Conservation (phyloP, 1,139 yeast genomes). For the Neolecta irregularis region DNA sequence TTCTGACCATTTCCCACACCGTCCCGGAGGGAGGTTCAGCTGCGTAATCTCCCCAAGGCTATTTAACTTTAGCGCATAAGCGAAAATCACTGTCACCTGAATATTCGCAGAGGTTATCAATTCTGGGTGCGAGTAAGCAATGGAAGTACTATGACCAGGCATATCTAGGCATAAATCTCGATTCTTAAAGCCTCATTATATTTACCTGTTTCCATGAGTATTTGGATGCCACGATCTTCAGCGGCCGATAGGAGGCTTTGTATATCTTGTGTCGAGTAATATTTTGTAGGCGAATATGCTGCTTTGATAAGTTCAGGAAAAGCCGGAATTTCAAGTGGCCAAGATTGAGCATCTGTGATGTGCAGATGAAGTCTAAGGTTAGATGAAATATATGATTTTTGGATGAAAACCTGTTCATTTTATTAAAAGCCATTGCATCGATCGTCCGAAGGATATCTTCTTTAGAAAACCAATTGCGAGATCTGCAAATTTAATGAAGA, state of each 20-base stretch:
- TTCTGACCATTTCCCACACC: too few relatives aligned
- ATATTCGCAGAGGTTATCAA: constrained; percentile 2
- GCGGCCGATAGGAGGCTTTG: constrained; percentile 28
- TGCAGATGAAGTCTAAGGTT: constrained; percentile 37
- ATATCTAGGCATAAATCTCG: too few relatives aligned
- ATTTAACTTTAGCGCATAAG: constrained; percentile 26
- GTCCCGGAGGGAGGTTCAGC: constrained; percentile 36
- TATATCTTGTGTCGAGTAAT: constrained; percentile 27
- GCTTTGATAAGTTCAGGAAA: constrained; percentile 33
- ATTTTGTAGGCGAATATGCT: constrained; percentile 30
- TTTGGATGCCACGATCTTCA: constrained; percentile 29
- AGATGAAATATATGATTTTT: too few relatives aligned
- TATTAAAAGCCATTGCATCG: constrained; percentile 31
- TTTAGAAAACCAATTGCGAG: constrained; percentile 29
- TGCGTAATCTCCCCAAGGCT: constrained; percentile 28
- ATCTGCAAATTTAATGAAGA: constrained; percentile 19
- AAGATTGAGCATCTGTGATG: constrained; percentile 32
- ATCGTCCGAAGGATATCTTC: constrained; percentile 28
- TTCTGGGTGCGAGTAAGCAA: constrained; percentile 4
- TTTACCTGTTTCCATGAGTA: constrained; percentile 36
- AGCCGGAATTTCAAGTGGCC: constrained; percentile 30
- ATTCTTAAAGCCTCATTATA: too few relatives aligned
- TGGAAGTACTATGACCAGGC: constrained; percentile 36
- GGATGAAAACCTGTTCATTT: too few relatives aligned
- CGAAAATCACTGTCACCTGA: constrained; percentile 1